Evolutionary conservation across 1,139 yeast genomes (phyloP), one percentile per base, ranked within the genome.

Genomic region (Diutina neorugosa): DNA sequence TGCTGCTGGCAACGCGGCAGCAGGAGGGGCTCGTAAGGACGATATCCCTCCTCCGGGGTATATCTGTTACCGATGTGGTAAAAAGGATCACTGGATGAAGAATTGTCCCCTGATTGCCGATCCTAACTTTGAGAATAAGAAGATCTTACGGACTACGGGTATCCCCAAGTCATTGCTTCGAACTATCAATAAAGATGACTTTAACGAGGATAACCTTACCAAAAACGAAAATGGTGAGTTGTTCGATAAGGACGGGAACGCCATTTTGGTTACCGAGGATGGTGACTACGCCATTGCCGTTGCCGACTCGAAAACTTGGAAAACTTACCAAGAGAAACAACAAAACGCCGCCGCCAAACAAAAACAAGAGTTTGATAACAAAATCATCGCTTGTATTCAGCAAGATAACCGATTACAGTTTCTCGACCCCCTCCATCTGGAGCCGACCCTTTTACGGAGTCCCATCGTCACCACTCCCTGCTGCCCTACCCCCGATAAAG

Each of bases 41-140:
- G 86, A 84, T 59, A 81, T 86, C 7, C 96, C 97, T 4, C 98
- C 98, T 1, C 93, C 96, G 3, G 96, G 96, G 1, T 93, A 93
- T 63, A 85, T 91, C 64, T 93, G 98, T 66, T 91, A 93, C 66
- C 77, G 97, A 65, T 93, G 99, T 71, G 98, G 98, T 53, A 90
- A 88, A 51, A 88, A 90, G 66, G 96, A 93, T 57, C 99, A 93
- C 67, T 91, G 96, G 93, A 91, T 94, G 57, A 87, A 87, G 62
- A 89, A 90, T 60, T 93, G 98, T 71, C 98, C 98, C 0, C 89
- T 96, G 2, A 86, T 87, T 61, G 82, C 81, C 54, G 98, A 93
- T 67, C 96, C 97, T 4, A 86, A 82, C 61, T 90, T 90, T 77
- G 98, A 93, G 64, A 96, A 96, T 31, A 88, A 87, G 63, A 78